These are phyloP conservation scores for Auricularia sp. DNA, from an alignment of 768 basidiomycete species.

Conservation along the genomic window DNA sequence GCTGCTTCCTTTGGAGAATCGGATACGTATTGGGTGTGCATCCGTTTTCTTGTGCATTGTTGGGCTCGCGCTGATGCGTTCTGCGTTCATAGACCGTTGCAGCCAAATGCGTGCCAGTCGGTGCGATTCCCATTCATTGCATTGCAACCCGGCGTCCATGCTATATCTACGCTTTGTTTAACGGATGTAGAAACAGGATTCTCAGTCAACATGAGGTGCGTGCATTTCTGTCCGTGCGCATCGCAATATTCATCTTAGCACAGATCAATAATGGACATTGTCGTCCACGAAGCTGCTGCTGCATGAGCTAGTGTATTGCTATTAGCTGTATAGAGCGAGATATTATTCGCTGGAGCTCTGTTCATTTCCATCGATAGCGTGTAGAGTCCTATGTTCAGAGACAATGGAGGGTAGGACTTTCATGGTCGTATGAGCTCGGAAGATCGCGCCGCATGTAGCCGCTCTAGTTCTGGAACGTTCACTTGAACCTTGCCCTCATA, in stretches of 20 bases:
- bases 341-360: too few species aligned
- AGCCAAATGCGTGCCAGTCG: slow-evolving; percentile 76
- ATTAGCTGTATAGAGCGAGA: neutral
- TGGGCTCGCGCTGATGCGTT: slow-evolving; percentile 4
- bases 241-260: slow-evolving; percentile 5
- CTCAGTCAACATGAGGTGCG: slow-evolving; percentile 64
- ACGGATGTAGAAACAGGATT: slow-evolving; percentile 68
- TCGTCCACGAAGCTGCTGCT: slow-evolving; percentile 45
- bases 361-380: too few species aligned
- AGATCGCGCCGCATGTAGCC: neutral
- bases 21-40: slow-evolving; percentile 68
- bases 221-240: neutral
- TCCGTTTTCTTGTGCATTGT: neutral
- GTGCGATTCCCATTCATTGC: slow-evolving; percentile 82
- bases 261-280: slow-evolving; percentile 68
- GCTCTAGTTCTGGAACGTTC: neutral
- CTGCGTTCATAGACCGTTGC: slow-evolving; percentile 46
- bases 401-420: neutral
- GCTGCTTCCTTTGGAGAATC: slow-evolving; percentile 65
- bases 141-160: slow-evolving; percentile 68
- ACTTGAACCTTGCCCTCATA: neutral
- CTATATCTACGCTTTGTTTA: slow-evolving; percentile 59
- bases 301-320: neutral
- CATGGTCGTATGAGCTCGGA: neutral
- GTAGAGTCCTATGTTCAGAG: neutral